A percentile compares a stretch with the other conserved stretches of the same genome.
Evolutionary conservation across 257 asterid species (phyloP).

Genomic region (Vinca minor): DNA sequence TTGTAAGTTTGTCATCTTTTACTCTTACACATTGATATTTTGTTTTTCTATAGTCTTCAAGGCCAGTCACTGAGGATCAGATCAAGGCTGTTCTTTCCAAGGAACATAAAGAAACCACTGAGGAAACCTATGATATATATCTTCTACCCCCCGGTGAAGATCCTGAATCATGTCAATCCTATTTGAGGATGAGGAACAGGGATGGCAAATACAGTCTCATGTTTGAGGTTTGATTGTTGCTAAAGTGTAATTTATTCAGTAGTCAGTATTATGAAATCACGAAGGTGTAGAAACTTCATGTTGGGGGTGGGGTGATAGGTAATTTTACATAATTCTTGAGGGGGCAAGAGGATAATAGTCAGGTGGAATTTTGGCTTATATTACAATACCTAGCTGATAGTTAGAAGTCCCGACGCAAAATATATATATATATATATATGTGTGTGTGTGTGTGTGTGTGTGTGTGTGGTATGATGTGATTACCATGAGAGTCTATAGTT

Average conservation of each 20-base stretch:
- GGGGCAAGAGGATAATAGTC: too few species aligned
- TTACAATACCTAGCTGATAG: too few species aligned
- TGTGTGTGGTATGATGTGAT: too few species aligned
- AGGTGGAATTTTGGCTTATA: too few species aligned
- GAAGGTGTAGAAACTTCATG: too few species aligned
- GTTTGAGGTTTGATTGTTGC: constrained; percentile 74
- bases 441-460: too few species aligned
- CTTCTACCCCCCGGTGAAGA: constrained; percentile 99
- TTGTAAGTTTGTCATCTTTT: constrained; percentile 15
- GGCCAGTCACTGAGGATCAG: constrained; percentile 55
- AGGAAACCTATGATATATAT: constrained; percentile 95
- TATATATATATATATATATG: too few species aligned
- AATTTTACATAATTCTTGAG: too few species aligned
- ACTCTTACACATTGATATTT: neutral
- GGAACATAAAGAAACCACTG: constrained; percentile 55
- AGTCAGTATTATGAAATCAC: too few species aligned
- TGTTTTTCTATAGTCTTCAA: constrained; percentile 54
- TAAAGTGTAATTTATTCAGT: neutral
- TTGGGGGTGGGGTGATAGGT: too few species aligned
- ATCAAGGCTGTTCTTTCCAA: constrained; percentile 62
- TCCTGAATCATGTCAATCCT: constrained; percentile 98
- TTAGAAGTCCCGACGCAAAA: too few species aligned
- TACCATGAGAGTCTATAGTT: constrained; percentile 10
- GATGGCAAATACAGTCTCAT: constrained; percentile 97
- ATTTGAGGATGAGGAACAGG: constrained; percentile 95